Base-by-base conservation (phyloP, 768 basidiomycete genomes). In the Rhodotorula kratochvilovae region DNA sequence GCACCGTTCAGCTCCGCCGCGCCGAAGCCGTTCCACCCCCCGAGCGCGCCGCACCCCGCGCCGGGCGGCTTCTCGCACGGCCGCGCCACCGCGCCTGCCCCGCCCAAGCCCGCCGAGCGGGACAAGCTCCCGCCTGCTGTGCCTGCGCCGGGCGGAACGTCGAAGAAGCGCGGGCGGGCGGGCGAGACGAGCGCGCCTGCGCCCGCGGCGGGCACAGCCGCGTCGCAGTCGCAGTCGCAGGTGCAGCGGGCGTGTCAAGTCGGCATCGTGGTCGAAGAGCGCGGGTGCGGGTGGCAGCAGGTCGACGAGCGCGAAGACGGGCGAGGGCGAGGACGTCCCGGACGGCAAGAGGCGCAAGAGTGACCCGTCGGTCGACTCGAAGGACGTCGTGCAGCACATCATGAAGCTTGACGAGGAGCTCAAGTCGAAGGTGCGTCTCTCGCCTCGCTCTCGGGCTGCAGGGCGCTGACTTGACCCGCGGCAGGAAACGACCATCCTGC, bases 401-500 rank as follows among this genome's bases (percentile, higher is more conserved):
- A 29, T 53, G 12, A 3, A 53, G 27, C 51, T 29, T 3, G 51
- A 53, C 51, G 13, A 53, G 7, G 27, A 29, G 51, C 8, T 53
- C n/a, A n/a, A 19, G 11, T 25, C 29, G 15, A 45, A 60, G 60
- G 45, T 43, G n/a, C 45, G 23, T 43, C 60, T 31, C n/a, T 23
- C 12, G 21, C 17, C 16, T 12, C 51, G 8, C 48, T 46, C 36
- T 7, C 29, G 23, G 16, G 15, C 15, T 50, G 8, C 25, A 0
- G 2, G 21, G 3, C n/a, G 23, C 12, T 25, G 46, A 21, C 29
- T 25, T 42, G 10, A 51, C 13, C 10, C 33, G 13, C 3, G 13
- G n/a, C 54, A 65, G 59, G 69, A 66, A 45, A 46, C 27, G 27
- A 58, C 64, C 35, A 29, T 64, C 21, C 42, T 23, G 5, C 33